Conservation (phyloP, 2,329 filamentous ascomycete species). For the Colletotrichum cereale region DNA sequence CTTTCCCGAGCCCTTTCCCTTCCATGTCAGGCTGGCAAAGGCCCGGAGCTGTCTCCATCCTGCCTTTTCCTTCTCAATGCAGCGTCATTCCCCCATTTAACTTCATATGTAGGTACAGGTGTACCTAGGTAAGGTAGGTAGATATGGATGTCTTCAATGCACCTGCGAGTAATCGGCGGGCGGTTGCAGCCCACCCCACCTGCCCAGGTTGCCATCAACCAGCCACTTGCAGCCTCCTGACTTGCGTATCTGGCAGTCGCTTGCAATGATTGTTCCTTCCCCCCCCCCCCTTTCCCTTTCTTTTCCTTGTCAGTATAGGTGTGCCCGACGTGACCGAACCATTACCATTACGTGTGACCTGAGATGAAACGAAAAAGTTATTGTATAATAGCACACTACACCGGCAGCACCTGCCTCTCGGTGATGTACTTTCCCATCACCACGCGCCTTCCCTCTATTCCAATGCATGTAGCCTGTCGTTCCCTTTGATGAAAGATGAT, state of each 20-base stretch:
- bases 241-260: slow-evolving; percentile 1
- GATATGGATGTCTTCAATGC: slow-evolving; percentile 16
- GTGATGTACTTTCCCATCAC: neutral
- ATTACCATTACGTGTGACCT: neutral
- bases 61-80: neutral
- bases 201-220: neutral
- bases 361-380: neutral
- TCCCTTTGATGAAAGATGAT: neutral
- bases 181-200: slow-evolving; percentile 24
- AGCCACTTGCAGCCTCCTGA: slow-evolving; percentile 3
- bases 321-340: neutral
- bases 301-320: neutral
- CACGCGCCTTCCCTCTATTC: too few species aligned
- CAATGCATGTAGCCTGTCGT: neutral
- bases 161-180: slow-evolving; percentile 26
- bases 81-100: slow-evolving; percentile 21
- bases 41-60: neutral
- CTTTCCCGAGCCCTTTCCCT: neutral
- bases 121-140: too few species aligned
- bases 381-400: neutral
- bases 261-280: neutral
- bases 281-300: neutral
- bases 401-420: neutral
- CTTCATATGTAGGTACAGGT: too few species aligned
- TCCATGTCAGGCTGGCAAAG: neutral